These are phyloP conservation scores for Gracilaria gracilis DNA, from an alignment of 23 red algal species.

Conservation along the genomic window DNA sequence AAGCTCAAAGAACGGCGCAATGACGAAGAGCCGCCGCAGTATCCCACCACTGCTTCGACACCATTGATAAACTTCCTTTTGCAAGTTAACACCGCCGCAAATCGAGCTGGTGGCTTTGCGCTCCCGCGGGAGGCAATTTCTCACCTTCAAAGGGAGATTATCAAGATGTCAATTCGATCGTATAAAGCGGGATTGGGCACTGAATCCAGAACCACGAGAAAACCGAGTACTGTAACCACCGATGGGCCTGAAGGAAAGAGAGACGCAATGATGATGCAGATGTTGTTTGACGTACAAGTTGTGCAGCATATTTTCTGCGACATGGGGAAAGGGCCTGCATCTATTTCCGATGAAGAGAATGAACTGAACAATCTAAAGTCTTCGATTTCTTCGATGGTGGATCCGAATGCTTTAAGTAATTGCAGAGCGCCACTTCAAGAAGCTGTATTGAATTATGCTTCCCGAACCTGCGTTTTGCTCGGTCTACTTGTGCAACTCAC, in stretches of 20 bases:
- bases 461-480: slow-evolving; percentile 38
- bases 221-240: too few species aligned
- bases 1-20: background rate
- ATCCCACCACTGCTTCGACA: slow-evolving; percentile 67
- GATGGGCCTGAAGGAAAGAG: background rate
- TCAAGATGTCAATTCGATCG: background rate
- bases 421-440: slow-evolving; percentile 40
- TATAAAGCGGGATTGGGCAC: slow-evolving; percentile 7
- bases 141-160: slow-evolving; percentile 34
- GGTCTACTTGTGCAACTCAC: slow-evolving; percentile 25
- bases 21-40: background rate
- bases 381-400: slow-evolving; percentile 40
- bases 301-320: slow-evolving; percentile 13
- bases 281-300: slow-evolving; percentile 64
- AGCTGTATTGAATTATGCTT: slow-evolving; percentile 42
- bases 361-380: slow-evolving; percentile 18
- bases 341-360: background rate
- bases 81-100: slow-evolving; percentile 23
- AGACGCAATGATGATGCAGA: slow-evolving; percentile 50
- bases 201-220: background rate
- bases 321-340: background rate
- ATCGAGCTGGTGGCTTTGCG: slow-evolving; percentile 62
- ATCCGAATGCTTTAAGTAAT: slow-evolving; percentile 40
- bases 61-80: slow-evolving; percentile 36
- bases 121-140: slow-evolving; percentile 37